phyloP scores from a whole-genome alignment of 23 red algal genomes.

The Gracilaria domingensis region DNA sequence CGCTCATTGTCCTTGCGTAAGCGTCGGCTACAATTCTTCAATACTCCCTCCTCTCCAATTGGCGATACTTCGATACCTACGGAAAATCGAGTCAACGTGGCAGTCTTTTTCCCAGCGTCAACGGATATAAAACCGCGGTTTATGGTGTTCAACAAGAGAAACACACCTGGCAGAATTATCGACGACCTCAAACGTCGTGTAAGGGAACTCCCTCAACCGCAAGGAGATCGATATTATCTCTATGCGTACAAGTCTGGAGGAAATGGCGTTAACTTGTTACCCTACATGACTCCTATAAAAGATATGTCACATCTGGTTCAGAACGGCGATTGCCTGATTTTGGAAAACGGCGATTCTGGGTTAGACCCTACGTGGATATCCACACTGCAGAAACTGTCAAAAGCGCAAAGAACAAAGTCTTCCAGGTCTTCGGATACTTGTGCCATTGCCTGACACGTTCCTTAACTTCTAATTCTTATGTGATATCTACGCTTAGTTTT shows the following conservation, averaged over 20 bases:
- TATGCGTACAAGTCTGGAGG: slow-evolving; percentile 48
- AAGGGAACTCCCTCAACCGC: slow-evolving; percentile 29
- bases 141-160: slow-evolving; percentile 47
- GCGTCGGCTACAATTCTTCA: slow-evolving; percentile 11
- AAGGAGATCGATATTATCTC: slow-evolving; percentile 53
- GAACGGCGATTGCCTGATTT: slow-evolving; percentile 57
- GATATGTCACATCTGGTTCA: slow-evolving; percentile 37
- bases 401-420: not conserved
- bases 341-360: slow-evolving; percentile 56
- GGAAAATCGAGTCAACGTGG: slow-evolving; percentile 44
- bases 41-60: slow-evolving; percentile 32
- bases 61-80: slow-evolving; percentile 38
- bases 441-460: slow-evolving; percentile 12
- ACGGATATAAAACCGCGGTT: slow-evolving; percentile 40
- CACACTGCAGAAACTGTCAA: slow-evolving; percentile 28
- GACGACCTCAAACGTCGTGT: slow-evolving; percentile 48
- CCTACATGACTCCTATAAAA: slow-evolving; percentile 65
- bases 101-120: slow-evolving; percentile 51
- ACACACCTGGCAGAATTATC: slow-evolving; percentile 54
- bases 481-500: slow-evolving; percentile 9
- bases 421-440: slow-evolving; percentile 8
- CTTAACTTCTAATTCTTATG: not conserved
- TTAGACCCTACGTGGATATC: slow-evolving; percentile 45
- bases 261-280: slow-evolving; percentile 64
- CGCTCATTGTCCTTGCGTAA: not conserved